Evolutionary conservation across 2,329 filamentous ascomycete species (phyloP).

Genomic region (Microsporum ferrugineum): DNA sequence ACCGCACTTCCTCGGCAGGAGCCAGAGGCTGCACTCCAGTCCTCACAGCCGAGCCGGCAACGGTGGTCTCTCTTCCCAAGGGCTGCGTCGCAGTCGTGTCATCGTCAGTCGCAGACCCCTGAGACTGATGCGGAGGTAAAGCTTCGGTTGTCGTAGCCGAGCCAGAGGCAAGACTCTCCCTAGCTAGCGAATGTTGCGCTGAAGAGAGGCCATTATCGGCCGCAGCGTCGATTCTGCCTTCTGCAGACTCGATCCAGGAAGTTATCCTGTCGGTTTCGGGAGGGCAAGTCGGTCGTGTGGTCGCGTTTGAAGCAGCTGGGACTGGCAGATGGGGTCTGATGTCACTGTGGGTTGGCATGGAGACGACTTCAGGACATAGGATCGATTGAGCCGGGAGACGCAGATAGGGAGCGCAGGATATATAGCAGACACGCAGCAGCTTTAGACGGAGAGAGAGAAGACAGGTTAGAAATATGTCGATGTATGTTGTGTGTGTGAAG

Average conservation of each 20-base stretch:
- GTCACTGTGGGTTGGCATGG: constrained; percentile 42
- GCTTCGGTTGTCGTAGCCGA: neutral
- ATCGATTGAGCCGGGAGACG: neutral
- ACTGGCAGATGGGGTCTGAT: constrained; percentile 31
- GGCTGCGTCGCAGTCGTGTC: neutral
- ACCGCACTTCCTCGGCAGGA: neutral
- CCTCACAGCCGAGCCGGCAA: neutral
- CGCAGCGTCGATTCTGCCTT: constrained; percentile 16
- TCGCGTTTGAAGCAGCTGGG: constrained; percentile 33
- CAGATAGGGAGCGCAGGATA: neutral
- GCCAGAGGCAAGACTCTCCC: neutral
- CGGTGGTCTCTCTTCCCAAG: neutral
- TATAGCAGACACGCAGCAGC: neutral
- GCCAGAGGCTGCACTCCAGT: neutral
- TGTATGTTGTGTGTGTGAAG: neutral
- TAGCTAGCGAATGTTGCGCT: neutral
- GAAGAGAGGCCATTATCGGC: constrained; percentile 16
- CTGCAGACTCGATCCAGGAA: constrained; percentile 25
- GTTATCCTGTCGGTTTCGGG: constrained; percentile 33
- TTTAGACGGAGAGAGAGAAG: neutral
- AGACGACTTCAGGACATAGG: constrained; percentile 15
- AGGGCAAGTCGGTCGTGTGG: constrained; percentile 40
- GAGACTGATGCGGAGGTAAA: neutral
- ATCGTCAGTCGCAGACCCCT: neutral
- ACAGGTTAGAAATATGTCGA: neutral